Evolutionary conservation across 2,329 filamentous ascomycete genomes (phyloP).

Genomic region (Trichoderma pleuroti): DNA sequence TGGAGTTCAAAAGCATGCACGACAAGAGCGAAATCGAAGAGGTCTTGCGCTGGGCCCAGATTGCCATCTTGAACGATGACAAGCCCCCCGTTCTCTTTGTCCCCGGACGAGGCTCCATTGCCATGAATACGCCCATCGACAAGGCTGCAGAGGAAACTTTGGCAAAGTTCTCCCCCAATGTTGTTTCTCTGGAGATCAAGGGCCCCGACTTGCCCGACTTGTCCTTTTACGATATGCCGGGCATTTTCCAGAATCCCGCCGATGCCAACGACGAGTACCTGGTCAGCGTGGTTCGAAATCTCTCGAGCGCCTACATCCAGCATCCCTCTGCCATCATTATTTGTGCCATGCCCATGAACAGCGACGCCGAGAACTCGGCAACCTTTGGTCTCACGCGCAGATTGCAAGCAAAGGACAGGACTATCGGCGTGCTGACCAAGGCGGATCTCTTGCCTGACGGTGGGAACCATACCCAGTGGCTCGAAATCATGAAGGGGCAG

Average conservation of each 20-base stretch:
- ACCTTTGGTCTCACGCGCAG: slow-evolving; percentile 63
- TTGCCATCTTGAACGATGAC: slow-evolving; percentile 69
- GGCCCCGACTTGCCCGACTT: slow-evolving; percentile 68
- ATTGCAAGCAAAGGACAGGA: slow-evolving; percentile 54
- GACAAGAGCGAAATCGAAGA: slow-evolving; percentile 62
- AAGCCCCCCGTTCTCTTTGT: slow-evolving; percentile 51
- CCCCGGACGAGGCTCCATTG: slow-evolving; percentile 45
- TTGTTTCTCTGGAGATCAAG: slow-evolving; percentile 72
- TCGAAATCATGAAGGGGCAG: slow-evolving; percentile 58
- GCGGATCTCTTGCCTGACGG: slow-evolving; percentile 65
- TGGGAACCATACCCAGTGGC: slow-evolving; percentile 53
- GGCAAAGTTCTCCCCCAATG: slow-evolving; percentile 77
- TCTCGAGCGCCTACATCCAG: slow-evolving; percentile 67
- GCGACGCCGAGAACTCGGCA: slow-evolving; percentile 71
- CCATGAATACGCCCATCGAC: slow-evolving; percentile 33
- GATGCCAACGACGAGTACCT: slow-evolving; percentile 63
- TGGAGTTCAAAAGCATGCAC: slow-evolving; percentile 61
- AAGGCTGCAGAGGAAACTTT: slow-evolving; percentile 42
- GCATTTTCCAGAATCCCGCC: slow-evolving; percentile 69
- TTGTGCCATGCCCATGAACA: slow-evolving; percentile 73
- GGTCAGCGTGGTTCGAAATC: slow-evolving; percentile 66
- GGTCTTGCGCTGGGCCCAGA: slow-evolving; percentile 69
- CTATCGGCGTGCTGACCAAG: slow-evolving; percentile 78
- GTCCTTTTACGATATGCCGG: slow-evolving; percentile 82
- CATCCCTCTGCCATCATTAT: slow-evolving; percentile 71